These are phyloP conservation scores for Heracleum sosnowskyi DNA, from an alignment of 129 eudicot species.

Conservation along the genomic window DNA sequence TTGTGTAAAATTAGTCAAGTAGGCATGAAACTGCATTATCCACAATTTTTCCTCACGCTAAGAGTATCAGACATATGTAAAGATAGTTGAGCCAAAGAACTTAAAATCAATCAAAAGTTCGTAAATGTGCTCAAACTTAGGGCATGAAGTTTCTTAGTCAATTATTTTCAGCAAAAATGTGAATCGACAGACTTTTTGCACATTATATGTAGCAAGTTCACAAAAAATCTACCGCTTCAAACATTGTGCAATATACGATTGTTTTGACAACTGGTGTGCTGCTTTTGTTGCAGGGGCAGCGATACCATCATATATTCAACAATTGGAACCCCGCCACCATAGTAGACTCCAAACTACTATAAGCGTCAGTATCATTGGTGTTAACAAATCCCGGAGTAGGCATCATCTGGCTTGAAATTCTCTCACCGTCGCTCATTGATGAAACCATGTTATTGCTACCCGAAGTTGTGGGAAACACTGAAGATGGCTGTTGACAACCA, in stretches of 20 bases:
- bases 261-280: slow-evolving; percentile 63
- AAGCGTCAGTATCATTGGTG: slow-evolving; percentile 31
- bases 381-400: slow-evolving; percentile 81
- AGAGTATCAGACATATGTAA: too few relatives aligned
- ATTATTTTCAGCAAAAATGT: too few relatives aligned
- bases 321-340: slow-evolving; percentile 35
- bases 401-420: slow-evolving; percentile 83
- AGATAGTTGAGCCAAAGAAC: too few relatives aligned
- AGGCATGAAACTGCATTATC: too few relatives aligned
- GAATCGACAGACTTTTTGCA: too few relatives aligned
- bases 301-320: slow-evolving; percentile 49
- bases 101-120: too few relatives aligned
- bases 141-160: too few relatives aligned
- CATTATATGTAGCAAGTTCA: too few relatives aligned
- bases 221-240: slow-evolving; percentile 22
- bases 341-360: slow-evolving; percentile 48
- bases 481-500: slow-evolving; percentile 61
- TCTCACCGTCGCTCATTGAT: slow-evolving; percentile 47
- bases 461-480: slow-evolving; percentile 37
- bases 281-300: slow-evolving; percentile 63
- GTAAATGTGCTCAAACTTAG: slow-evolving; percentile 10
- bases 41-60: too few relatives aligned
- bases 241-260: slow-evolving; percentile 63
- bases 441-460: slow-evolving; percentile 44
- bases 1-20: too few relatives aligned